Evolutionary conservation across 2,329 filamentous ascomycete species (phyloP).

Genomic region (Paracoccidioides brasiliensis): DNA sequence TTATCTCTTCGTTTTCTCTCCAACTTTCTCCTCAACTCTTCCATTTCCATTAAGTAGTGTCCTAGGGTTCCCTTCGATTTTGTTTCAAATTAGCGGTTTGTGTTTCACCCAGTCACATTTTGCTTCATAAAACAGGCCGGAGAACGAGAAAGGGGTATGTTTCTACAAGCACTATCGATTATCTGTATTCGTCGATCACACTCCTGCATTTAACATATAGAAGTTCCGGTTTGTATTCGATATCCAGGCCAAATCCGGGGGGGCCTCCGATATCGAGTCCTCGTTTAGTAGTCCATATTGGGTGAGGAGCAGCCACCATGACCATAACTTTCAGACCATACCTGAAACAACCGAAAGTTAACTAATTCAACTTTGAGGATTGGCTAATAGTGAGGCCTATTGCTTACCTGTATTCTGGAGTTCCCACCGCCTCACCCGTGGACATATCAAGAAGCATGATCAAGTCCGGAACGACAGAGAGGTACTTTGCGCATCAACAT

Average conservation of each 20-base stretch:
- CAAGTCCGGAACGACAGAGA: constrained; percentile 22
- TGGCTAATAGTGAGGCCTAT: too few relatives aligned
- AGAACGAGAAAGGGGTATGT: too few relatives aligned
- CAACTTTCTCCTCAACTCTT: too few relatives aligned
- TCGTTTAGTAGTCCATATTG: constrained; percentile 34
- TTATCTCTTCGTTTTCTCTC: too few relatives aligned
- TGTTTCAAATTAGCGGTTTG: too few relatives aligned
- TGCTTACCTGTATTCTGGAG: constrained; percentile 25
- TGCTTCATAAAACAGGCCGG: too few relatives aligned
- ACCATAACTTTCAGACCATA: constrained; percentile 41
- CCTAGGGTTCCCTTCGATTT: too few relatives aligned
- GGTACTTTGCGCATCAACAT: background rate
- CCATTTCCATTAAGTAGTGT: too few relatives aligned
- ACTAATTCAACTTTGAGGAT: too few relatives aligned
- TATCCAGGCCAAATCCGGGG: constrained; percentile 23
- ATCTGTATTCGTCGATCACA: constrained; percentile 18
- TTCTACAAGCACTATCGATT: background rate
- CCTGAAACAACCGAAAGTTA: constrained; percentile 18
- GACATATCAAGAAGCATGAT: constrained; percentile 18
- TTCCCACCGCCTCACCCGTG: constrained; percentile 38
- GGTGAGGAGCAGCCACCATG: constrained; percentile 38
- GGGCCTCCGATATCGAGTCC: constrained; percentile 32
- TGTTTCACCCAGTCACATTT: too few relatives aligned
- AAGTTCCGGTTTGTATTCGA: constrained; percentile 15
- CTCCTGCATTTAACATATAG: constrained; percentile 15